Conservation (phyloP, 179 eudicot species). For the Actinidia polygama region DNA sequence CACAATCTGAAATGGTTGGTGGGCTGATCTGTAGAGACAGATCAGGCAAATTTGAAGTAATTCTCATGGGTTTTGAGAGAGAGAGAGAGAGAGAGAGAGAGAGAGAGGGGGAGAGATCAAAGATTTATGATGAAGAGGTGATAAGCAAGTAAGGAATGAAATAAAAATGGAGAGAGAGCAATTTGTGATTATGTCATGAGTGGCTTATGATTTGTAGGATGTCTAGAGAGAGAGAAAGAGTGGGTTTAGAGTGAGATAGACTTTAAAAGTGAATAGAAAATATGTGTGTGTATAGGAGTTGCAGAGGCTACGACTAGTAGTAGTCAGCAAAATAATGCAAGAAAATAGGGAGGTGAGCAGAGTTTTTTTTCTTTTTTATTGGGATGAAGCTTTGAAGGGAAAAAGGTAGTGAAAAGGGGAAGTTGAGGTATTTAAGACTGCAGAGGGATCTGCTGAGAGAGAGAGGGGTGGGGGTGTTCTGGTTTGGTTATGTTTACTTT, state of each 20-base stretch:
- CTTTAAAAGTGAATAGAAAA: constrained; percentile 20
- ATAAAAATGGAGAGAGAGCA: constrained; percentile 3
- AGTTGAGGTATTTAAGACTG: constrained; percentile 23
- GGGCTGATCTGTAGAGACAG: constrained; percentile 77
- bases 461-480: neutral
- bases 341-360: constrained; percentile 14
- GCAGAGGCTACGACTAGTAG: constrained; percentile 11
- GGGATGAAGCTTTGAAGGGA: constrained; percentile 18
- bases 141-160: neutral
- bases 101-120: constrained; percentile 8
- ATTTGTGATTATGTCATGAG: constrained; percentile 74
- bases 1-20: constrained; percentile 37
- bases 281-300: neutral
- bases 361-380: constrained; percentile 6
- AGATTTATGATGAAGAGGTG: neutral
- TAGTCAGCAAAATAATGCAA: constrained; percentile 21
- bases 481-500: neutral
- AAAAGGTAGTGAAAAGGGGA: constrained; percentile 26
- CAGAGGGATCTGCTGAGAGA: constrained; percentile 14
- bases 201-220: constrained; percentile 69
- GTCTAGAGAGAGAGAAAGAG: constrained; percentile 23
- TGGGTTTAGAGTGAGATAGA: neutral
- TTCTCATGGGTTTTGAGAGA: constrained; percentile 18
- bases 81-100: neutral
- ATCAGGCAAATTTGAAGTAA: constrained; percentile 43